Conservation (phyloP, 2,329 filamentous ascomycete genomes). For the Colletotrichum sp. region DNA sequence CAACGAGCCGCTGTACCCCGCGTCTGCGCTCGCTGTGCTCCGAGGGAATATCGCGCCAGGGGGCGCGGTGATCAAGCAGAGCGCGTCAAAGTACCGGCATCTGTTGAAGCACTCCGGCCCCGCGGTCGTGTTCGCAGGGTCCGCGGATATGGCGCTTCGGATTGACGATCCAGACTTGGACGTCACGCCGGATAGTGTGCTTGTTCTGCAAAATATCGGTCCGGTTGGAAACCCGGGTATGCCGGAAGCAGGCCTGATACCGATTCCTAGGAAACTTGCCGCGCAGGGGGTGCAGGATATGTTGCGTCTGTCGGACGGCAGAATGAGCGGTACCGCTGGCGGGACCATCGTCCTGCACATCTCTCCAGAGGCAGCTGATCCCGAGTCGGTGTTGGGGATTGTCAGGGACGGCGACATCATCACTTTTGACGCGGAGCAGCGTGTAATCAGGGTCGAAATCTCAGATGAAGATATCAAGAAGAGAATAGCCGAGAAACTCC, state of each 20-base stretch:
- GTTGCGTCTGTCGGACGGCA: slow-evolving; percentile 83
- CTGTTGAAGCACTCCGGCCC: slow-evolving; percentile 50
- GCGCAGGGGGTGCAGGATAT: slow-evolving; percentile 79
- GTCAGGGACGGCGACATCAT: slow-evolving; percentile 79
- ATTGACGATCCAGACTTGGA: slow-evolving; percentile 64
- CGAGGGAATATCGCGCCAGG: slow-evolving; percentile 83
- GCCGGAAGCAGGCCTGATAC: slow-evolving; percentile 77
- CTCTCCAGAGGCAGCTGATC: slow-evolving; percentile 80
- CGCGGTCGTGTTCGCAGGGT: slow-evolving; percentile 73
- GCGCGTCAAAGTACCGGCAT: slow-evolving; percentile 77
- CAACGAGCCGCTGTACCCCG: slow-evolving; percentile 67
- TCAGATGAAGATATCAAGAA: slow-evolving; percentile 71
- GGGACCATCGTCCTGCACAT: slow-evolving; percentile 92
- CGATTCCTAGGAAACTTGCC: slow-evolving; percentile 77
- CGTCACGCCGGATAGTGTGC: slow-evolving; percentile 63
- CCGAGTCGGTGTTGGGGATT: slow-evolving; percentile 78
- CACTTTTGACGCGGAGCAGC: slow-evolving; percentile 76
- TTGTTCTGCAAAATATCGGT: slow-evolving; percentile 87
- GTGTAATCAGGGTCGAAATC: slow-evolving; percentile 64
- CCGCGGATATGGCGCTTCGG: slow-evolving; percentile 76
- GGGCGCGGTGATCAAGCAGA: slow-evolving; percentile 90
- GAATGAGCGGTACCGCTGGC: slow-evolving; percentile 86
- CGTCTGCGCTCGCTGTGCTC: slow-evolving; percentile 83
- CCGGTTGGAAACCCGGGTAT: slow-evolving; percentile 91
- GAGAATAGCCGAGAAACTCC: slow-evolving; percentile 63